Evolutionary conservation across 2,329 filamentous ascomycete species (phyloP).

Genomic region (Chalaropsis thielavioides): DNA sequence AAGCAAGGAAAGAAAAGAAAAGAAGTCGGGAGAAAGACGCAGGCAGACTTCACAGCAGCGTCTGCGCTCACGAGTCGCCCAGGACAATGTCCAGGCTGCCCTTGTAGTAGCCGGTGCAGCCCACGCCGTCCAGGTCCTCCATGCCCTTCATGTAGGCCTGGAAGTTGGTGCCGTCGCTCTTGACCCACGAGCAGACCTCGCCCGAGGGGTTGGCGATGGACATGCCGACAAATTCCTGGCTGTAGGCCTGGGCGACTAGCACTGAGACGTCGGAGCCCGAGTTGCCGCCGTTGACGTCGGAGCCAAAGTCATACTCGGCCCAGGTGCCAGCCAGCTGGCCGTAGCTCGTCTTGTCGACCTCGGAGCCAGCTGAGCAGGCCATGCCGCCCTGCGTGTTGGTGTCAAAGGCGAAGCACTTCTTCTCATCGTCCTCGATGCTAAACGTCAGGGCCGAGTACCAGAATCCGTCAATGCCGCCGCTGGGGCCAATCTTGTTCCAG

Average conservation of each 20-base stretch:
- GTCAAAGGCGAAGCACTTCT: constrained; percentile 32
- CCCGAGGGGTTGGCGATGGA: constrained; percentile 28
- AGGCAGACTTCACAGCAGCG: neutral
- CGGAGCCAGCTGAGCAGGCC: constrained; percentile 27
- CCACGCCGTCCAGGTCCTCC: constrained; percentile 28
- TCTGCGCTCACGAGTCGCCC: constrained; percentile 21
- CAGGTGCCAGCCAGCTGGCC: constrained; percentile 34
- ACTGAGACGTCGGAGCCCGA: constrained; percentile 38
- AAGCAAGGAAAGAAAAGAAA: neutral
- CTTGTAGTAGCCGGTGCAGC: constrained; percentile 27
- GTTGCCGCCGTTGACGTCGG: constrained; percentile 32
- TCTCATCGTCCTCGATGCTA: constrained; percentile 26
- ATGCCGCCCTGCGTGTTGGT: constrained; percentile 35
- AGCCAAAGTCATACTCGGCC: constrained; percentile 37
- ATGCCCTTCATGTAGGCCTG: constrained; percentile 29
- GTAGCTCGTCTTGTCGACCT: constrained; percentile 25
- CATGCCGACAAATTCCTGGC: constrained; percentile 24
- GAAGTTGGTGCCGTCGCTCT: constrained; percentile 24
- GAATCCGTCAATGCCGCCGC: constrained; percentile 34
- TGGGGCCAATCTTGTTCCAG: constrained; percentile 40
- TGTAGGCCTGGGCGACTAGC: constrained; percentile 29
- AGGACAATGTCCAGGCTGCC: constrained; percentile 25
- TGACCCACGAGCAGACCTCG: constrained; percentile 30
- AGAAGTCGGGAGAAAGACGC: neutral
- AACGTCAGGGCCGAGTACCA: constrained; percentile 33